Base-by-base conservation (phyloP, 805 yeast genomes). In the Saccharomyces kudriavzevii region DNA sequence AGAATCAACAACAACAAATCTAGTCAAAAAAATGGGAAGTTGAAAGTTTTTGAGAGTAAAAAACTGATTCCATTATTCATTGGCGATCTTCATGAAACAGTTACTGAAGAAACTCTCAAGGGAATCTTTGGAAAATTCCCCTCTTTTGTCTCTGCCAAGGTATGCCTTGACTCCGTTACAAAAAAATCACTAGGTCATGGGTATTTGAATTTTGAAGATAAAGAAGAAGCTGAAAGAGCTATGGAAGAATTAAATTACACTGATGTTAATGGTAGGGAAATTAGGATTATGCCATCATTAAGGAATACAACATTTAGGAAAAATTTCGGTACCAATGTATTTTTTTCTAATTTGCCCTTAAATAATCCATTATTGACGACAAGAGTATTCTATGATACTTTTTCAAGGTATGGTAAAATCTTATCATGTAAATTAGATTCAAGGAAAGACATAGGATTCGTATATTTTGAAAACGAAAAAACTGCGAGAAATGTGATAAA, bases 171-270 rank as follows among this genome's bases (percentile, higher is more conserved):
- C 59, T 77, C 80, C 26, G 69, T 71, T 30, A 72, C 79, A n/a
- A 78, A 78, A 25, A 69, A 75, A 49, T 80, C 90, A 0, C 70
- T 88, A 53, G 86, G 89, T 2, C 85, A 86, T 67, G 94, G 89
- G 0, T 87, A 85, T 64, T 82, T 85, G 20, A 84, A 86, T 53
- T 85, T 84, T 64, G 68, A 70, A 6, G 69, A 66, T 4, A 72
- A 73, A 47, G 61, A 68, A 9, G 84, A 80, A 51, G 89, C 89
- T 0, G 75, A 74, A 40, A 52, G 54, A 31, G 89, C 88, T 2
- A 72, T 80, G 49, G 83, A 79, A 48, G 75, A 78, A 9, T 76
- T 83, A 68, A 85, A 83, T 64, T 80, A 78, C 58, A 72, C 73
- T 3, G 59, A 59, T 0, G 58, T 80, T 0, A 56, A 64, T 26